Evolutionary conservation across 495 filamentous ascomycete genomes (phyloP).

Genomic region (Friedmanniomyces endolithicus): DNA sequence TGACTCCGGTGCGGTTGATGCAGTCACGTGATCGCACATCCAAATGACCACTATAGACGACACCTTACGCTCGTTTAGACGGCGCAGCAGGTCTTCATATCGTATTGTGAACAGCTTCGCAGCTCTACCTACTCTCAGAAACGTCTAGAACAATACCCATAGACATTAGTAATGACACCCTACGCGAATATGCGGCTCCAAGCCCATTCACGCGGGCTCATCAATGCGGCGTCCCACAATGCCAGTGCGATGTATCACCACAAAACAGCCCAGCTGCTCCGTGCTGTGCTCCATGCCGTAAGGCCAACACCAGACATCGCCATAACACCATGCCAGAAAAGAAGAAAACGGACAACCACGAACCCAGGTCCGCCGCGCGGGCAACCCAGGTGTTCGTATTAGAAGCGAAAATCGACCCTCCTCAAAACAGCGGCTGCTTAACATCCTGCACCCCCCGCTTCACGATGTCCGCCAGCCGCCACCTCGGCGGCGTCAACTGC

Average conservation of each 20-base stretch:
- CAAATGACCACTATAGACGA: too few relatives aligned
- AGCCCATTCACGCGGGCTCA: not conserved
- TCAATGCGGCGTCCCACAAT: not conserved
- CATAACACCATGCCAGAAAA: not conserved
- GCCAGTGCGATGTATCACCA: not conserved
- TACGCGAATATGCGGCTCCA: not conserved
- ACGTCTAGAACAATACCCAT: not conserved
- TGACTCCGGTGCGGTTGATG: too few relatives aligned
- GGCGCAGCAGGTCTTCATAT: too few relatives aligned
- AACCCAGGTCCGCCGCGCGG: not conserved
- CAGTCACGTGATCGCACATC: too few relatives aligned
- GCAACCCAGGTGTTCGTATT: not conserved
- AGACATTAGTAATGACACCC: not conserved
- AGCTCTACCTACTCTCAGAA: not conserved
- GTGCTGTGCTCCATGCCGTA: too few relatives aligned
- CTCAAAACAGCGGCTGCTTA: conserved; percentile 46
- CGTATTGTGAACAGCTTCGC: not conserved
- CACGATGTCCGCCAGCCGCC: conserved; percentile 70
- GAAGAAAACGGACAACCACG: not conserved
- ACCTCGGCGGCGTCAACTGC: conserved; percentile 56
- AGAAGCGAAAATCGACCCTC: not conserved
- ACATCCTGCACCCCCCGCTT: conserved; percentile 66
- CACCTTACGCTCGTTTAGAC: too few relatives aligned
- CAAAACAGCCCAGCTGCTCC: not conserved
- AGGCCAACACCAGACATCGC: not conserved